phyloP scores from a whole-genome alignment of 108 stramenopile species.

The Discostella pseudostelligera region DNA sequence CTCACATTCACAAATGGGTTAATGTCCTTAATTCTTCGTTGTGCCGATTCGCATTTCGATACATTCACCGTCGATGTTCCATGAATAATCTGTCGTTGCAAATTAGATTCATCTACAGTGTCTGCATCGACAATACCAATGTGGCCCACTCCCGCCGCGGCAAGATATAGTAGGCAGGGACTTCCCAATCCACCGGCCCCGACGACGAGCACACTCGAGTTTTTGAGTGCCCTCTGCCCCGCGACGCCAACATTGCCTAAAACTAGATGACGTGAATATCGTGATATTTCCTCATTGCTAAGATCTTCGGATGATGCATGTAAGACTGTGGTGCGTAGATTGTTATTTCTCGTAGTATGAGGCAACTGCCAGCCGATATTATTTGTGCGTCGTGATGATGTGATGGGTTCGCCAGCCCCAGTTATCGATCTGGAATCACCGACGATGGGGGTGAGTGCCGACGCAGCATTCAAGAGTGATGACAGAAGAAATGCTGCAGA shows the following conservation, averaged over 20 bases:
- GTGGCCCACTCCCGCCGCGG: conserved; percentile 91
- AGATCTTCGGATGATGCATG: conserved; percentile 1
- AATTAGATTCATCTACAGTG: conserved; percentile 90
- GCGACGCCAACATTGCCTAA: conserved; percentile 77
- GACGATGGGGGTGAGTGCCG: too few relatives aligned
- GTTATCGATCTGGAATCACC: too few relatives aligned
- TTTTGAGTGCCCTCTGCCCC: conserved; percentile 77
- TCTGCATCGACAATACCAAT: conserved; percentile 94
- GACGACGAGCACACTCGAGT: conserved; percentile 77
- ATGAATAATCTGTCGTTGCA: conserved; percentile 96
- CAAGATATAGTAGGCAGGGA: conserved; percentile 90
- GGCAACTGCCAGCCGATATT: too few relatives aligned
- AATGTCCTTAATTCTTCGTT: conserved; percentile 65
- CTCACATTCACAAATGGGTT: conserved; percentile 83
- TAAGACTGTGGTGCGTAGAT: too few relatives aligned
- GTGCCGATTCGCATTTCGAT: conserved; percentile 84
- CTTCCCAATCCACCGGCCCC: conserved; percentile 97
- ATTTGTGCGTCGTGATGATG: too few relatives aligned
- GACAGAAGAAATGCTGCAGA: too few relatives aligned
- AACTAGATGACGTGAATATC: conserved; percentile 93
- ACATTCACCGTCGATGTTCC: conserved; percentile 73
- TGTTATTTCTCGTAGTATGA: too few relatives aligned
- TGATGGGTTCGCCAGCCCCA: too few relatives aligned
- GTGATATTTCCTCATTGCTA: conserved; percentile 71
- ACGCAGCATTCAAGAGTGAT: too few relatives aligned